Conservation (phyloP, 1,139 yeast genomes). For the Sporopachydermia cereana region DNA sequence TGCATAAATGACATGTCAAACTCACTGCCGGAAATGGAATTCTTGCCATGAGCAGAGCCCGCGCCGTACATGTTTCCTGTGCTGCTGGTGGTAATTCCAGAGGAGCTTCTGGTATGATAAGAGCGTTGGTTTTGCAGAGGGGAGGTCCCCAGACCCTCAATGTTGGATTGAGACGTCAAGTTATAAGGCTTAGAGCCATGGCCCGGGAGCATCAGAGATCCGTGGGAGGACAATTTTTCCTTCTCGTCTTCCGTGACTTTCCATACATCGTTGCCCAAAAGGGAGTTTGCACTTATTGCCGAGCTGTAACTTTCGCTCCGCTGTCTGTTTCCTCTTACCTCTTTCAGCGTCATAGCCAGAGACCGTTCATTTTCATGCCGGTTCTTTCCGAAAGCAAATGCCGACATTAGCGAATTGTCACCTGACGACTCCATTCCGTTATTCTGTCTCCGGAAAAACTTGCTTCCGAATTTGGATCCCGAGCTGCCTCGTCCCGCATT, state of each 20-base stretch:
- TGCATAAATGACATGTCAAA: conserved; percentile 5
- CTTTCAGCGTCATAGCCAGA: background rate
- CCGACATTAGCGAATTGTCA: background rate
- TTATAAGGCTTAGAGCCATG: background rate
- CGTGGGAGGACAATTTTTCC: background rate
- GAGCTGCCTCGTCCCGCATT: too few species aligned
- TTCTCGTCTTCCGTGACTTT: conserved; percentile 4
- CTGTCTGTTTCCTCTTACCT: background rate
- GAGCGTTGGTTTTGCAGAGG: background rate
- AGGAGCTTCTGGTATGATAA: background rate
- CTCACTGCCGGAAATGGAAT: background rate
- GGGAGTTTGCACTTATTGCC: background rate
- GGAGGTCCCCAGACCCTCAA: background rate
- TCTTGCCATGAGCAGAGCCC: background rate
- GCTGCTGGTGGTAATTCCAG: background rate
- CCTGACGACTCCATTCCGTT: background rate
- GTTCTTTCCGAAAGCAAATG: background rate
- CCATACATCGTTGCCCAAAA: conserved; percentile 5
- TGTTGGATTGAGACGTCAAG: background rate
- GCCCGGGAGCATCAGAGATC: background rate
- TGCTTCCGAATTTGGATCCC: background rate
- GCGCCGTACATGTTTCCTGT: background rate
- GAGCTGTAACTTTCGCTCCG: conserved; percentile 3
- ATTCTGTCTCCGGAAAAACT: background rate
- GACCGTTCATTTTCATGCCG: background rate